Percentiles rank a stretch among this genome's conserved stretches.
Evolutionary conservation across 2,329 filamentous ascomycete genomes (phyloP).

Genomic region (Trichophyton benhamiae): DNA sequence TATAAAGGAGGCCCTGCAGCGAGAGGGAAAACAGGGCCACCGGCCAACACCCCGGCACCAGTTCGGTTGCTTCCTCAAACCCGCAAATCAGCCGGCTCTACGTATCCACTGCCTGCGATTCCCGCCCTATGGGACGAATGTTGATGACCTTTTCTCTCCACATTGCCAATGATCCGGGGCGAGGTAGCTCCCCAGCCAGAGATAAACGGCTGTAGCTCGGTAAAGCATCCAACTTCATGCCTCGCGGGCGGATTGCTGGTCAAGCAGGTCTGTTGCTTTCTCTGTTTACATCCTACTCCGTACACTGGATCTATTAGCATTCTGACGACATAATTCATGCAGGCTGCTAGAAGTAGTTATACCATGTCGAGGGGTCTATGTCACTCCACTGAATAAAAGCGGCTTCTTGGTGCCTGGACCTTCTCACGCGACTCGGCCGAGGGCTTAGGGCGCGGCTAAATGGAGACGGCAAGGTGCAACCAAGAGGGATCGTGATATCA

Average conservation of each 20-base stretch:
- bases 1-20: neutral
- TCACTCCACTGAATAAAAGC: neutral
- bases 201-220: neutral
- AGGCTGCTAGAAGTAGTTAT: too few species aligned
- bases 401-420: neutral
- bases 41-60: neutral
- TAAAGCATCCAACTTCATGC: neutral
- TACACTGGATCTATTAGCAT: neutral
- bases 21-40: neutral
- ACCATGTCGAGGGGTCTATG: too few species aligned
- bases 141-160: neutral
- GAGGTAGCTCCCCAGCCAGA: neutral
- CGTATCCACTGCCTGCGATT: slow-evolving; percentile 3
- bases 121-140: neutral
- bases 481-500: neutral
- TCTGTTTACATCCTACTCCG: too few species aligned
- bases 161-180: neutral
- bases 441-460: neutral
- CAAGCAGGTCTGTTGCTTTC: too few species aligned
- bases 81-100: neutral
- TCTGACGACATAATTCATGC: too few species aligned
- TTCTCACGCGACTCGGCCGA: neutral
- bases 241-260: neutral
- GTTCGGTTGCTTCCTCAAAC: neutral
- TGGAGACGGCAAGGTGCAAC: too few species aligned